Evolutionary conservation across 495 filamentous ascomycete genomes (phyloP).

Genomic region (Lepraria neglecta): DNA sequence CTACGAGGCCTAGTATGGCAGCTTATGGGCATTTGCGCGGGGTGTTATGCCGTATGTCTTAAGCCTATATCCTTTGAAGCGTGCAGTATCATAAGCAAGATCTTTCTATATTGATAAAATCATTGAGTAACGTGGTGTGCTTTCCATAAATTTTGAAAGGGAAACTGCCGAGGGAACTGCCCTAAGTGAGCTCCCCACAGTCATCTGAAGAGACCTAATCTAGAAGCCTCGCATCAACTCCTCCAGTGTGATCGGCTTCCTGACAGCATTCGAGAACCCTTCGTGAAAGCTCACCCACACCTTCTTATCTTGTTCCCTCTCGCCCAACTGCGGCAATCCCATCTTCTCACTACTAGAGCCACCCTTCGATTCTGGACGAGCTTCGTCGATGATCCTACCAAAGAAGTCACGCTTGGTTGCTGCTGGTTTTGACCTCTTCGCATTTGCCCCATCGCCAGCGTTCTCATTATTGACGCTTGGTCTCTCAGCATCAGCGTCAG

Average conservation of each 20-base stretch:
- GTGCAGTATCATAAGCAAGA: no score
- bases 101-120: no score
- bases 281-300: conserved; percentile 95
- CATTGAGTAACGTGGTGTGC: no score
- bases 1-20: no score
- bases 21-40: no score
- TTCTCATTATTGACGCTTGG: conserved; percentile 39
- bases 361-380: conserved; percentile 36
- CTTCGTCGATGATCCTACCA: conserved; percentile 58
- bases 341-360: conserved; percentile 30
- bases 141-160: neutral
- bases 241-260: conserved; percentile 80
- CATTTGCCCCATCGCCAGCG: conserved; percentile 27
- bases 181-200: neutral
- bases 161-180: neutral
- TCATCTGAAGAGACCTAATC: neutral
- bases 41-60: no score
- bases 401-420: conserved; percentile 84
- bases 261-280: conserved; percentile 92
- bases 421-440: conserved; percentile 28
- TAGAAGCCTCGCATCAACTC: conserved; percentile 68
- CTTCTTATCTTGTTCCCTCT: conserved; percentile 44
- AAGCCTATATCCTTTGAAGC: no score
- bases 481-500: neutral
- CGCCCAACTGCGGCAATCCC: conserved; percentile 26